phyloP scores from a whole-genome alignment of 1,284 basidiomycete genomes.

The Inonotus obliquus region DNA sequence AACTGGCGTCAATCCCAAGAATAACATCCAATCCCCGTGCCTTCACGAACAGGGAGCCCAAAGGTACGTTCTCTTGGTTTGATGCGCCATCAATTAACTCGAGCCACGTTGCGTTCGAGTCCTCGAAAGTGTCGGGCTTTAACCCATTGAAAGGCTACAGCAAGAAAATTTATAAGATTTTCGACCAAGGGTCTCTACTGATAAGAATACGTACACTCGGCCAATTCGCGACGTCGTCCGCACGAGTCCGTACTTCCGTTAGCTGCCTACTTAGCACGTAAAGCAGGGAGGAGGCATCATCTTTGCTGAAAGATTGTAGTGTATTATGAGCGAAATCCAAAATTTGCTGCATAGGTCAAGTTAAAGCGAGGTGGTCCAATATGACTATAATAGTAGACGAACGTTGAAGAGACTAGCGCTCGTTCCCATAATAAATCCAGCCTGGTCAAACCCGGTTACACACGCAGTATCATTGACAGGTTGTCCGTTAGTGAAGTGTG shows the following conservation, averaged over 20 bases:
- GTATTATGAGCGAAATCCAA: slow-evolving; percentile 41
- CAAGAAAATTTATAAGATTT: neutral
- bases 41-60: slow-evolving; percentile 59
- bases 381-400: neutral
- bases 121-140: slow-evolving; percentile 35
- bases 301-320: slow-evolving; percentile 35
- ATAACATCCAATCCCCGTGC: slow-evolving; percentile 61
- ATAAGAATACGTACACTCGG: slow-evolving; percentile 42
- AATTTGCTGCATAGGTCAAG: slow-evolving; percentile 36
- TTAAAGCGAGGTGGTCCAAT: neutral
- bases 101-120: slow-evolving; percentile 45
- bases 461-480: slow-evolving; percentile 49
- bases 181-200: neutral
- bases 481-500: slow-evolving; percentile 46
- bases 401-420: slow-evolving; percentile 64
- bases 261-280: slow-evolving; percentile 46
- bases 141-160: slow-evolving; percentile 49
- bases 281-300: slow-evolving; percentile 37
- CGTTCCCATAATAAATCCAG: slow-evolving; percentile 59
- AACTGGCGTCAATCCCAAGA: slow-evolving; percentile 63
- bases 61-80: slow-evolving; percentile 60
- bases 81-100: slow-evolving; percentile 58
- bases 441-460: slow-evolving; percentile 62
- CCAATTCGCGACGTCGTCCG: slow-evolving; percentile 64
- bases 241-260: slow-evolving; percentile 43